These are phyloP conservation scores for Eucalyptus curtisii DNA, from an alignment of 345 rosid species.

Conservation along the genomic window DNA sequence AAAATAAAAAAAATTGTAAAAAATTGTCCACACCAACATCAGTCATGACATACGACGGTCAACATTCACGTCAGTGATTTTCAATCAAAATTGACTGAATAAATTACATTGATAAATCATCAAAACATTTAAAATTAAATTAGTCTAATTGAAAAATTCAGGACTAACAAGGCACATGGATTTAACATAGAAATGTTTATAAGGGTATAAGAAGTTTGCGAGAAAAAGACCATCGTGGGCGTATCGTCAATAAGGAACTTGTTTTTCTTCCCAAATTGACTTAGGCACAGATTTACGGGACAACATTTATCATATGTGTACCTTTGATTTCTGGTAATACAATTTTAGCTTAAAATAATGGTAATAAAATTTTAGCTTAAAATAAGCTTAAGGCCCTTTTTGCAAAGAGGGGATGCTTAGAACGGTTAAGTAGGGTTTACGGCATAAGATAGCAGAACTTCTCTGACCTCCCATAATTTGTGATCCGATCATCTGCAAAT, in stretches of 20 bases:
- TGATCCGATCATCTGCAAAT: neutral
- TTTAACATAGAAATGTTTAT: neutral
- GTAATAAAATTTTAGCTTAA: neutral
- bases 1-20: too few relatives aligned
- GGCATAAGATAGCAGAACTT: neutral
- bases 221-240: neutral
- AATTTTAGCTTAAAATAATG: neutral
- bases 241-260: neutral
- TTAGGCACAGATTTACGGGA: neutral
- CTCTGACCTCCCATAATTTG: neutral
- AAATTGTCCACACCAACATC: neutral
- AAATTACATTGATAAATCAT: too few relatives aligned
- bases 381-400: neutral
- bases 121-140: neutral
- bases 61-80: rapidly evolving
- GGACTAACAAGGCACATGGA: neutral
- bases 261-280: neutral
- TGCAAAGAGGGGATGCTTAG: neutral
- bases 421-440: neutral
- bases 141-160: too few relatives aligned
- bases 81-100: too few relatives aligned
- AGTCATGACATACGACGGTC: rapidly evolving
- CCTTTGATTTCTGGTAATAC: too few relatives aligned
- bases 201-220: neutral
- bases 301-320: neutral